phyloP scores from a whole-genome alignment of 805 yeast genomes.

The Metschnikowia peoriensis region DNA sequence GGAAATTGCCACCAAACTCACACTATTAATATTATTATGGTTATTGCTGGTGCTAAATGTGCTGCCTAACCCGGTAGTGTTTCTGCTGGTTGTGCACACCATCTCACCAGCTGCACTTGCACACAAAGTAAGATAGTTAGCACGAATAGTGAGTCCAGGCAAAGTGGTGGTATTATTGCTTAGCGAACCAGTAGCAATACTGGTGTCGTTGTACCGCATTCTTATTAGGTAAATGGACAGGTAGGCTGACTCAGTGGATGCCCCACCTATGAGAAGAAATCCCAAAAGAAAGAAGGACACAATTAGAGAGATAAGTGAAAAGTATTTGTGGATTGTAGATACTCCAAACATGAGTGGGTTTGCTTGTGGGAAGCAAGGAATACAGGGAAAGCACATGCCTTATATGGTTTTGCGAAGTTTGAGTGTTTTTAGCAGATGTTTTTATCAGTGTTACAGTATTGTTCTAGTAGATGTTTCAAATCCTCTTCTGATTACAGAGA shows the following conservation, averaged over 20 bases:
- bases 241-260: conserved; percentile 38
- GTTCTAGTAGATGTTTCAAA: not conserved
- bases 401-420: conserved; percentile 1
- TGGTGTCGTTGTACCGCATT: conserved; percentile 44
- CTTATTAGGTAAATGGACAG: conserved; percentile 51
- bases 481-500: not conserved
- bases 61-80: conserved; percentile 22
- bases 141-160: conserved; percentile 46
- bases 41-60: not conserved
- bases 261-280: conserved; percentile 58
- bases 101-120: conserved; percentile 32
- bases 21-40: conserved; percentile 35
- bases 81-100: conserved; percentile 37
- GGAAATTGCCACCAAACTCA: conserved; percentile 49
- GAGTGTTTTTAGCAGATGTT: not conserved
- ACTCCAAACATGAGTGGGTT: conserved; percentile 16
- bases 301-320: conserved; percentile 35
- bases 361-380: conserved; percentile 6
- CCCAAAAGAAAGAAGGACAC: conserved; percentile 50
- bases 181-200: not conserved
- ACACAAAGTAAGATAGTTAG: conserved; percentile 61
- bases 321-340: conserved; percentile 9
- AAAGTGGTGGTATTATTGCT: conserved; percentile 2
- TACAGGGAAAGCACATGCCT: conserved; percentile 13
- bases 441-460: conserved; percentile 4